A percentile compares a stretch with the other conserved stretches of the same genome.
These are phyloP conservation scores for Herpetomonas samuelpessoai DNA, from an alignment of 208 protist genomes.

Conservation along the genomic window DNA sequence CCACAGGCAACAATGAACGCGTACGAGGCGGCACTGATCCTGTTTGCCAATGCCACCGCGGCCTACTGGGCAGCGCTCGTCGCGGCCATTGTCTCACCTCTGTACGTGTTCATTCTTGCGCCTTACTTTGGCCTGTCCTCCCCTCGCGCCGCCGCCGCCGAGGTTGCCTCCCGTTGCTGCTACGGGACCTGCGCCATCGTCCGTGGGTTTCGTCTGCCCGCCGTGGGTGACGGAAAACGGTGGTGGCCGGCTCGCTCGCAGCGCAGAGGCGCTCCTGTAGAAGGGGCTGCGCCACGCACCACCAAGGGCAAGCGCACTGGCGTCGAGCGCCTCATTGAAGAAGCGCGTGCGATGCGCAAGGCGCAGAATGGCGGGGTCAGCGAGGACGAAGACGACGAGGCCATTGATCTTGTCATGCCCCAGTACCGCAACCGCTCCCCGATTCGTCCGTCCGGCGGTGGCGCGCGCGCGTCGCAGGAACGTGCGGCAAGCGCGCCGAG, in stretches of 20 bases:
- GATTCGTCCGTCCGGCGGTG: not conserved
- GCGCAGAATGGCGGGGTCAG: not conserved
- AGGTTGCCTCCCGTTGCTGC: not conserved
- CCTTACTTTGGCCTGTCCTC: constrained; percentile 14
- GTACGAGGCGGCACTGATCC: not conserved
- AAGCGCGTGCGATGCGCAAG: too few relatives aligned
- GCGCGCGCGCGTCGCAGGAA: not conserved
- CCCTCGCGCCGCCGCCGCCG: too few relatives aligned
- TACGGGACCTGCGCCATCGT: not conserved
- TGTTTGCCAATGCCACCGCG: constrained; percentile 16
- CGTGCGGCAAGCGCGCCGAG: not conserved
- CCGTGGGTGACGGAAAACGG: not conserved
- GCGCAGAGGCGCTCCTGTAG: too few relatives aligned
- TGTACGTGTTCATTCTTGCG: constrained; percentile 56
- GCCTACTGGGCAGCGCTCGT: constrained; percentile 13
- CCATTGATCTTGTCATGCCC: not conserved
- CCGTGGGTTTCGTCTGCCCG: not conserved
- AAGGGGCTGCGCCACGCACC: too few relatives aligned
- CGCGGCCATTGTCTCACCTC: constrained; percentile 40
- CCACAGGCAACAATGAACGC: too few relatives aligned
- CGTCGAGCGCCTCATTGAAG: not conserved
- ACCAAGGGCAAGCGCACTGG: not conserved
- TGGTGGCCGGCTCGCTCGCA: too few relatives aligned
- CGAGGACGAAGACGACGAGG: not conserved
- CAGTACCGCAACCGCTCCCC: not conserved